A percentile compares a stretch with the other conserved stretches of the same genome.
phyloP scores from a whole-genome alignment of 257 asterid genomes.

The Solanum okadae region DNA sequence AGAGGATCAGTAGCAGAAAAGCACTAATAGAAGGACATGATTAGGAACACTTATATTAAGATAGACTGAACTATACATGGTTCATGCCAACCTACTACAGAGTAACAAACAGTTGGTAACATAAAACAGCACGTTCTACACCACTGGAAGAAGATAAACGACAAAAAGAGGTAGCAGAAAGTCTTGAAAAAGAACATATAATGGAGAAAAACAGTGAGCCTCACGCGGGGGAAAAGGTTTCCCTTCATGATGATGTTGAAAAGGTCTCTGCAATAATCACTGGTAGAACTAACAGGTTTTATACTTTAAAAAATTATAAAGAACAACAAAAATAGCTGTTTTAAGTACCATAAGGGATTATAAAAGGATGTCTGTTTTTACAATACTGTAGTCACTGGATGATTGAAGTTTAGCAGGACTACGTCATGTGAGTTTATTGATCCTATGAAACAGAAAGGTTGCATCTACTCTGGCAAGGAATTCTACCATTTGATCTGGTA shows the following conservation, averaged over 20 bases:
- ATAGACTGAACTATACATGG: background rate
- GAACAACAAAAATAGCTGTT: background rate
- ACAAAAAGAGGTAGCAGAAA: background rate
- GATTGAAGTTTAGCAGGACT: background rate
- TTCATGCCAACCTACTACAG: background rate
- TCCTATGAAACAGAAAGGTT: background rate
- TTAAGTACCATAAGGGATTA: background rate
- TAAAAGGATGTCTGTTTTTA: background rate
- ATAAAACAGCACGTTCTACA: background rate
- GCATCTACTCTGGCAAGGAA: background rate
- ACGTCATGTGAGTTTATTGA: background rate
- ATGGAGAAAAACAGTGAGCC: background rate
- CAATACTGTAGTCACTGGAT: background rate
- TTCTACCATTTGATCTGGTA: background rate
- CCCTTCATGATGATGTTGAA: background rate
- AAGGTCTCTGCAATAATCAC: background rate
- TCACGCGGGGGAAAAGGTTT: background rate
- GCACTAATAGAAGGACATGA: background rate
- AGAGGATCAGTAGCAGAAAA: background rate
- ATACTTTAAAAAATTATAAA: background rate
- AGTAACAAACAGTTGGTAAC: background rate
- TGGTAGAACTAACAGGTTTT: background rate
- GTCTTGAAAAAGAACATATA: background rate
- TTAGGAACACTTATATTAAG: background rate
- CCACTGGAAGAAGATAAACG: background rate